Percentiles rank a stretch among this genome's conserved stretches.
Evolutionary conservation across 2,329 filamentous ascomycete genomes (phyloP).

Genomic region (Epichloe glyceriae): DNA sequence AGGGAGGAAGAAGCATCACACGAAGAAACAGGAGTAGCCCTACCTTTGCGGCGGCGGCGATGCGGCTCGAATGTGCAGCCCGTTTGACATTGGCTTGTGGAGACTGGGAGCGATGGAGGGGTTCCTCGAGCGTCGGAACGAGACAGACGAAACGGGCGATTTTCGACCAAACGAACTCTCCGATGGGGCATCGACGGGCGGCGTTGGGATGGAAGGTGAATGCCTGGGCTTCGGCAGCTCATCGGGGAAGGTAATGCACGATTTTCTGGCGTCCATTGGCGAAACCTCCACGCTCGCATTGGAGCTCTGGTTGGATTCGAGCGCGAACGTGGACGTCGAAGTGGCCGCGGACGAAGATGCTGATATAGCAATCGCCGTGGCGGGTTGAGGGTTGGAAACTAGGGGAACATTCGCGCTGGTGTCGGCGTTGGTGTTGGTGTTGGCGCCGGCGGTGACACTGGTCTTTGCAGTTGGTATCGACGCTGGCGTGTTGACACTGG

Average conservation of each 20-base stretch:
- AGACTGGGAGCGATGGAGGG: background rate
- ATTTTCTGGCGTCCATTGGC: constrained; percentile 19
- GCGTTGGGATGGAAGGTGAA: constrained; percentile 4
- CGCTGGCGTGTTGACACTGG: too few relatives aligned
- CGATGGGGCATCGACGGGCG: constrained; percentile 2
- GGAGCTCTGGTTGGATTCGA: constrained; percentile 11
- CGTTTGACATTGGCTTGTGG: background rate
- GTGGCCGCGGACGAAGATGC: background rate
- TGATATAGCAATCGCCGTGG: background rate
- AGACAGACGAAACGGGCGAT: constrained; percentile 6
- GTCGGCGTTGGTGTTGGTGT: background rate
- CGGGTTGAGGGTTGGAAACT: background rate
- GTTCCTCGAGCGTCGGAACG: constrained; percentile 2
- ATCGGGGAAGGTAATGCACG: constrained; percentile 22
- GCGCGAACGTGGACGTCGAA: background rate
- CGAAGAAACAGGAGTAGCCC: background rate
- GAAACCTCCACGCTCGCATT: constrained; percentile 10
- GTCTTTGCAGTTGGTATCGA: too few relatives aligned
- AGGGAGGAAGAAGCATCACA: background rate
- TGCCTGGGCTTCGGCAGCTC: constrained; percentile 18
- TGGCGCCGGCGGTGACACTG: background rate
- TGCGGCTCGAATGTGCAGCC: background rate
- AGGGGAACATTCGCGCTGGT: background rate
- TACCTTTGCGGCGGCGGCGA: constrained; percentile 7
- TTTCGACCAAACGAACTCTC: constrained; percentile 7